Evolutionary conservation across 352 stramenopile species (phyloP), one percentile per base, ranked within the genome.

Genomic region (Globisporangium viniferum): DNA sequence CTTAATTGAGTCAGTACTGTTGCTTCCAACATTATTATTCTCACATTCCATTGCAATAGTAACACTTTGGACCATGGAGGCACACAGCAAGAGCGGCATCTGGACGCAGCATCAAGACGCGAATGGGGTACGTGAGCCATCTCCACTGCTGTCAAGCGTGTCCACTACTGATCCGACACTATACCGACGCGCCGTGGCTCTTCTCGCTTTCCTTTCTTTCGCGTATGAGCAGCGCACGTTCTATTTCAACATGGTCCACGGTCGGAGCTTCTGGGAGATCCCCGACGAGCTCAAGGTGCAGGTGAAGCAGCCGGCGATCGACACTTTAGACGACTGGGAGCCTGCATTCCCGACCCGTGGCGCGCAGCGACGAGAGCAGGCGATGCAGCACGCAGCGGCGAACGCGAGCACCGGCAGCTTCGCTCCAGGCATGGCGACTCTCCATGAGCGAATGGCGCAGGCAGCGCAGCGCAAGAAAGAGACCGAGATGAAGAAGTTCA

Each of bases 181-280:
- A 39, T 20, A 12, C 20, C 64, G 27, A 29, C 3, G 35, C 56
- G 22, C 2, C 2, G 41, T 2, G 20, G 14, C 24, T 22, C 22
- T 20, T 64, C 22, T 9, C 24, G 18, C 15, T 70, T 33, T 39
- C 54, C 29, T 24, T 15, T 64, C 46, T 55, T 39, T 33, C 24
- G 24, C 24, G 24, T 24, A 24, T 24, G 22, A 29, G n/a, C 35
- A 94, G 86, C 81, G 86, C 62, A 82, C 65, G 68, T 94, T 86
- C 57, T 94, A 87, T 77, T 94, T 84, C 69, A 94, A 94, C 64
- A 86, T 94, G 75, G 80, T 74, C 20, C 68, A 90, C 9, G 81
- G 84, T 39, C 78, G 84, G 15, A 94, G 86, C 73, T 93, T 82
- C 69, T 94, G 86, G 86, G 74, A 89, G 62, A 64, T 94, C 24